These are phyloP conservation scores for Keithomyces neogunnii DNA, from an alignment of 2,329 filamentous ascomycete species.

Conservation along the genomic window DNA sequence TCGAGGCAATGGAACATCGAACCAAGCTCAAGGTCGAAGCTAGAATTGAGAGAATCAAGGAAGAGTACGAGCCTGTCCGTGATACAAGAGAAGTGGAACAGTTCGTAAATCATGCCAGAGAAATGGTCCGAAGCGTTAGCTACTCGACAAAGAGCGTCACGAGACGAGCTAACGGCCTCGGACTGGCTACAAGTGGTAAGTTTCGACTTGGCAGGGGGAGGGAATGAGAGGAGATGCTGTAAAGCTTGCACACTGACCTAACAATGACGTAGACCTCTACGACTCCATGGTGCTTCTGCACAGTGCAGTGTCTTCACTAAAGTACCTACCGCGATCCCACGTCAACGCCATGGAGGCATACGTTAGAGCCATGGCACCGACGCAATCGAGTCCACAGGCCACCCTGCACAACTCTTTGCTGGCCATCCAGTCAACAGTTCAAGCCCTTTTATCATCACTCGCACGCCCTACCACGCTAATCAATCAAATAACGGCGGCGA, in stretches of 20 bases:
- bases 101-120: conserved; percentile 83
- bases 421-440: conserved; percentile 75
- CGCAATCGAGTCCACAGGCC: conserved; percentile 64
- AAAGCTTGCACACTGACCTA: background rate
- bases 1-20: conserved; percentile 81
- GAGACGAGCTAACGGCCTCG: conserved; percentile 66
- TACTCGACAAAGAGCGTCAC: conserved; percentile 76
- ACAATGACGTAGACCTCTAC: conserved; percentile 47
- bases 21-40: conserved; percentile 80
- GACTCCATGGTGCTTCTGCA: conserved; percentile 53
- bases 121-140: conserved; percentile 80
- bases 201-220: background rate
- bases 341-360: conserved; percentile 65
- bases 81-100: conserved; percentile 85
- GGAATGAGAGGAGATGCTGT: background rate
- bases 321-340: conserved; percentile 62
- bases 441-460: conserved; percentile 71
- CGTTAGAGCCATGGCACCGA: conserved; percentile 54
- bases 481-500: conserved; percentile 62
- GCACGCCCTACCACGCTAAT: conserved; percentile 74
- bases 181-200: conserved; percentile 54
- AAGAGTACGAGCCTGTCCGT: conserved; percentile 79
- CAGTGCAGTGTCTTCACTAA: conserved; percentile 43
- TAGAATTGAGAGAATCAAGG: conserved; percentile 72
- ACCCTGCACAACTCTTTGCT: conserved; percentile 69